Conservation (phyloP, 495 filamentous ascomycete species). For the Penicillium desertorum region DNA sequence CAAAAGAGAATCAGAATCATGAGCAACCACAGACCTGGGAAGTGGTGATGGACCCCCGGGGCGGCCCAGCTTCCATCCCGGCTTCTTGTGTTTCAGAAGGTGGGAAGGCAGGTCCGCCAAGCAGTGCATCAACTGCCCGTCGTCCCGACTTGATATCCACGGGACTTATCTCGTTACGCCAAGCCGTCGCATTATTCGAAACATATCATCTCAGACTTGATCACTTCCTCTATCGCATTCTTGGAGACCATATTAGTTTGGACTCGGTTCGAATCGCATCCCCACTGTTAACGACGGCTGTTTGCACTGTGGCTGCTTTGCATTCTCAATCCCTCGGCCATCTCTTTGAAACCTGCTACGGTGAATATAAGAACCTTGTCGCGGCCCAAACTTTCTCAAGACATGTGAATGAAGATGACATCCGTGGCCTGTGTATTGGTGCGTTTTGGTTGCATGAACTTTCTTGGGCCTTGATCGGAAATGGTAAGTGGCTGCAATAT, state of each 20-base stretch:
- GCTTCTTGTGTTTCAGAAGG: constrained; percentile 29
- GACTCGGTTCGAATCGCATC: constrained; percentile 27
- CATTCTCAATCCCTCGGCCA: constrained; percentile 28
- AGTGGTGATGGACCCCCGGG: constrained; percentile 25
- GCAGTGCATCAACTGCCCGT: constrained; percentile 12
- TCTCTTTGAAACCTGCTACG: constrained; percentile 32
- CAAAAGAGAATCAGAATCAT: background rate
- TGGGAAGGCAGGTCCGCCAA: constrained; percentile 16
- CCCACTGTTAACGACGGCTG: constrained; percentile 32
- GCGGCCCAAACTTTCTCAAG: constrained; percentile 23
- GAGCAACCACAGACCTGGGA: constrained; percentile 18
- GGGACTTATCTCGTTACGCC: constrained; percentile 20
- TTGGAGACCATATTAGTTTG: constrained; percentile 31
- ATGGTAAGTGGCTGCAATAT: constrained; percentile 16
- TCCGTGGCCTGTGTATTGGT: constrained; percentile 37
- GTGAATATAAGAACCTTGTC: constrained; percentile 28
- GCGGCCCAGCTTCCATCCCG: constrained; percentile 33
- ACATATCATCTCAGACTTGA: constrained; percentile 35
- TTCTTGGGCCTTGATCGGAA: constrained; percentile 34
- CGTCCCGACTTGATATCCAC: constrained; percentile 25
- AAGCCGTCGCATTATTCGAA: constrained; percentile 29
- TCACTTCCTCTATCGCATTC: constrained; percentile 39
- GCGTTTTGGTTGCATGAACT: constrained; percentile 40
- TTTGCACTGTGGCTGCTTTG: constrained; percentile 37
- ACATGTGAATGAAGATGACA: constrained; percentile 29